Conservation (phyloP, 371 early-diverging fungal genomes). For the Mortierella polycephala region DNA sequence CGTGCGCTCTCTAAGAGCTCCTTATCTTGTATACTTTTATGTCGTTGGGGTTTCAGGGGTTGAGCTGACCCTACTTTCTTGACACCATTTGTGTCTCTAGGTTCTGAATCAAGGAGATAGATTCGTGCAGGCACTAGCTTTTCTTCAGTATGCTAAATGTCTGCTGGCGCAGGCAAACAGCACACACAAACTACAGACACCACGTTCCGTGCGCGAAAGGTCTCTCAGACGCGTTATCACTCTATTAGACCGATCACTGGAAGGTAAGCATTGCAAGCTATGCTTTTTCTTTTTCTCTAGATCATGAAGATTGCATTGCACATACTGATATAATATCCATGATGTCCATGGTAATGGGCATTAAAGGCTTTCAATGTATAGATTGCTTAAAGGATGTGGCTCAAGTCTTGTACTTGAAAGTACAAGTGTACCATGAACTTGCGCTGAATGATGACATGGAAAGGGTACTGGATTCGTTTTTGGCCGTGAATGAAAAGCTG, state of each 20-base stretch:
- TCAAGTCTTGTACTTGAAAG: conserved; percentile 39
- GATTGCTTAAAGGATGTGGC: conserved; percentile 26
- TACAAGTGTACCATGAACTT: conserved; percentile 18
- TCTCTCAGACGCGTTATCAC: conserved; percentile 2
- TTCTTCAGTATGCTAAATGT: conserved; percentile 41
- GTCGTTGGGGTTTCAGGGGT: too few species aligned
- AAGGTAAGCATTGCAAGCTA: neutral
- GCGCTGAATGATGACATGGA: conserved; percentile 5
- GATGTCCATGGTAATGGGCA: too few species aligned
- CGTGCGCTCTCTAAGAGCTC: neutral
- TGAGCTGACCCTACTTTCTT: neutral
- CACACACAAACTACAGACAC: neutral
- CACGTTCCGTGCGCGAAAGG: neutral
- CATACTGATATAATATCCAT: too few species aligned
- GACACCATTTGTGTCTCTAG: conserved; percentile 1
- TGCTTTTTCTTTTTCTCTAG: too few species aligned
- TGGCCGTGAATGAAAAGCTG: neutral
- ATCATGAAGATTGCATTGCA: too few species aligned
- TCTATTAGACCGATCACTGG: conserved; percentile 14
- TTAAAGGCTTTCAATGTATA: conserved; percentile 17
- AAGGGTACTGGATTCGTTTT: conserved; percentile 7
- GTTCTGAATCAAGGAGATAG: conserved; percentile 34
- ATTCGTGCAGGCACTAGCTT: conserved; percentile 32
- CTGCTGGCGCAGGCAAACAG: conserved; percentile 14
- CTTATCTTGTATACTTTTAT: too few species aligned